Percentiles rank a stretch among this genome's conserved stretches.
Conservation (phyloP, 176 grass and related monocot species). For the Typha latifolia region DNA sequence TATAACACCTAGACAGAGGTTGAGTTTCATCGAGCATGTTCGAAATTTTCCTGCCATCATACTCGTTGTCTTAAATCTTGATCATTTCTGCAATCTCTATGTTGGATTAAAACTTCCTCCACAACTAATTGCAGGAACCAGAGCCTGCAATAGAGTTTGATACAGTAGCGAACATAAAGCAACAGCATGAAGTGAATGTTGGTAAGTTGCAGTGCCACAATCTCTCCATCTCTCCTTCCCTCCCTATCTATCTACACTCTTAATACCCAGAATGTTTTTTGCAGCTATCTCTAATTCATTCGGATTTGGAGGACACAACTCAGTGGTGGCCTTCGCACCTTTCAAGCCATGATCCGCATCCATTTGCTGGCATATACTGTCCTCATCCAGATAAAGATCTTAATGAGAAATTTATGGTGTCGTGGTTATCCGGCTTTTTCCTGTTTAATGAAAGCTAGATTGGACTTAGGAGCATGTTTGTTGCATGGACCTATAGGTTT, state of each 20-base stretch:
- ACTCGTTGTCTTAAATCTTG: too few species aligned
- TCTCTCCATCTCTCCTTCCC: neutral
- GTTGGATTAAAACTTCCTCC: neutral
- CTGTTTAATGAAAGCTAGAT: too few species aligned
- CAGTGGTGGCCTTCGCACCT: constrained; percentile 91
- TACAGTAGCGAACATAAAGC: constrained; percentile 83
- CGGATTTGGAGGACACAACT: constrained; percentile 96
- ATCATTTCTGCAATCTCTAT: too few species aligned
- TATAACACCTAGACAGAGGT: too few species aligned
- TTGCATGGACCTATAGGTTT: too few species aligned
- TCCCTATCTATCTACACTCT: neutral
- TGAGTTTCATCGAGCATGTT: too few species aligned
- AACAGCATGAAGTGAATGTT: constrained; percentile 92
- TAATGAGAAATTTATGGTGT: too few species aligned
- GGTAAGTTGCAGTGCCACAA: constrained; percentile 36
- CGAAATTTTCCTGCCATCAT: too few species aligned
- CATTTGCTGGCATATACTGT: too few species aligned
- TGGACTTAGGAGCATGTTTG: too few species aligned
- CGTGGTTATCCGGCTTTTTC: too few species aligned
- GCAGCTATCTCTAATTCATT: constrained; percentile 96
- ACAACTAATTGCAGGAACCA: constrained; percentile 42
- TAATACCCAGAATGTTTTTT: neutral
- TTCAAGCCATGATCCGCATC: constrained; percentile 53
- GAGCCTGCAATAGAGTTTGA: constrained; percentile 84
- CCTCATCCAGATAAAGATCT: too few species aligned